Percentiles rank a stretch among this genome's conserved stretches.
phyloP scores from a whole-genome alignment of 1,284 basidiomycete genomes.

The Boletellus deceptivus region DNA sequence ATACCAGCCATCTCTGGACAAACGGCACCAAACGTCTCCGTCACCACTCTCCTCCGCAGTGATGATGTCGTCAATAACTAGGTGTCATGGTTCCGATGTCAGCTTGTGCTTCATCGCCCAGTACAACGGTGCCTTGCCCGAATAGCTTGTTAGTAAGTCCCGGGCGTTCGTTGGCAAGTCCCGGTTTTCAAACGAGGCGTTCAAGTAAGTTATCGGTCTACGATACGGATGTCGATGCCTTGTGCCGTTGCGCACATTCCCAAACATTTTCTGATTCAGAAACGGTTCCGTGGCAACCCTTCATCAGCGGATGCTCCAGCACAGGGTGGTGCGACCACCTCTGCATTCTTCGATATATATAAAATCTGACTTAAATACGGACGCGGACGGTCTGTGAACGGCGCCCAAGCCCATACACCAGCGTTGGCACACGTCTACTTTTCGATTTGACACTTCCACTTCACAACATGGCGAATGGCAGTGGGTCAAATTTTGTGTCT shows the following conservation, averaged over 20 bases:
- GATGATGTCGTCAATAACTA: constrained; percentile 1
- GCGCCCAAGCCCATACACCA: constrained; percentile 1
- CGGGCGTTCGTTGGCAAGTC: constrained; percentile 6
- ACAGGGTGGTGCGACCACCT: neutral
- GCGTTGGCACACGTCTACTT: neutral
- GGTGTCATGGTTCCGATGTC: constrained; percentile 5
- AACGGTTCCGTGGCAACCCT: constrained; percentile 3
- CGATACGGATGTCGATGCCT: neutral
- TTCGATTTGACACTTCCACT: neutral
- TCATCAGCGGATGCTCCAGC: constrained; percentile 5
- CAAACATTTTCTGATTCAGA: neutral
- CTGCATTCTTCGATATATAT: constrained; percentile 8
- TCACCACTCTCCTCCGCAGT: neutral
- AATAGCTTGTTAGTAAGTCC: neutral
- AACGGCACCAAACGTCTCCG: constrained; percentile 2
- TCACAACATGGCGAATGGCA: constrained; percentile 19
- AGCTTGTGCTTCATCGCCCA: constrained; percentile 1
- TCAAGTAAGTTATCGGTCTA: constrained; percentile 16
- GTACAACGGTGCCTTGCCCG: neutral
- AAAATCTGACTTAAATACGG: constrained; percentile 25
- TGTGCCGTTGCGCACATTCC: neutral
- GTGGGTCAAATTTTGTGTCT: constrained; percentile 14
- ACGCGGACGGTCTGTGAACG: neutral
- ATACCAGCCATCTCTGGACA: neutral
- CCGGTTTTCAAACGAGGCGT: constrained; percentile 29